phyloP scores from a whole-genome alignment of 2,329 filamentous ascomycete species.

The Cordyceps javanica region DNA sequence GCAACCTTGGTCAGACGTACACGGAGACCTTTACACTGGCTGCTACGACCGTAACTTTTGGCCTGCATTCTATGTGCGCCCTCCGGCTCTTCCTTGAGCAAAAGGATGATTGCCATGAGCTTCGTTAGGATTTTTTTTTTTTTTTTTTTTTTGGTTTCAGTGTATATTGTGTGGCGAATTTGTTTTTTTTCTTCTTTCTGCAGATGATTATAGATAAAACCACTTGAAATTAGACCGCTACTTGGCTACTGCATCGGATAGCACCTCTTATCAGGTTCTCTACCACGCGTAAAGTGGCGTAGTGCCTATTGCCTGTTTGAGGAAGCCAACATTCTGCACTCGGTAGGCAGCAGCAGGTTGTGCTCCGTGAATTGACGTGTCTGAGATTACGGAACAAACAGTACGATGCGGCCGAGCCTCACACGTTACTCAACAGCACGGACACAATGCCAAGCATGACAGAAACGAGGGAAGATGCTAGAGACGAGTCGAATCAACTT shows the following conservation, averaged over 20 bases:
- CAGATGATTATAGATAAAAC: not conserved
- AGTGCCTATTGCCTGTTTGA: no score
- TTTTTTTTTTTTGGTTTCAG: not conserved
- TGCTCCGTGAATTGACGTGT: no score
- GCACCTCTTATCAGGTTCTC: not conserved
- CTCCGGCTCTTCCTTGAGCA: not conserved
- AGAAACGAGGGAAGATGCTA: not conserved
- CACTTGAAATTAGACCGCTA: not conserved
- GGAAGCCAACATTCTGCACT: no score
- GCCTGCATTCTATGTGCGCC: not conserved
- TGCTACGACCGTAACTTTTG: conserved; percentile 4
- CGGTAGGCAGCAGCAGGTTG: no score
- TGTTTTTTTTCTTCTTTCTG: not conserved
- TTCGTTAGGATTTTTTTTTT: not conserved
- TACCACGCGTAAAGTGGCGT: no score
- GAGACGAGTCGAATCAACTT: no score
- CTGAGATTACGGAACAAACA: not conserved
- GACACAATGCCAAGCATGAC: no score
- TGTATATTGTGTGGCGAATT: not conserved
- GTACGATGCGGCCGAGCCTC: not conserved
- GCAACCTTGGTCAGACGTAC: conserved; percentile 1
- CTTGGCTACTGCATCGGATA: not conserved
- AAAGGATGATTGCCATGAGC: not conserved
- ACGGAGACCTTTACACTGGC: not conserved
- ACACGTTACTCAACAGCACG: no score